These are phyloP conservation scores for Lachancea quebecensis DNA, from an alignment of 805 yeast genomes.

Conservation along the genomic window DNA sequence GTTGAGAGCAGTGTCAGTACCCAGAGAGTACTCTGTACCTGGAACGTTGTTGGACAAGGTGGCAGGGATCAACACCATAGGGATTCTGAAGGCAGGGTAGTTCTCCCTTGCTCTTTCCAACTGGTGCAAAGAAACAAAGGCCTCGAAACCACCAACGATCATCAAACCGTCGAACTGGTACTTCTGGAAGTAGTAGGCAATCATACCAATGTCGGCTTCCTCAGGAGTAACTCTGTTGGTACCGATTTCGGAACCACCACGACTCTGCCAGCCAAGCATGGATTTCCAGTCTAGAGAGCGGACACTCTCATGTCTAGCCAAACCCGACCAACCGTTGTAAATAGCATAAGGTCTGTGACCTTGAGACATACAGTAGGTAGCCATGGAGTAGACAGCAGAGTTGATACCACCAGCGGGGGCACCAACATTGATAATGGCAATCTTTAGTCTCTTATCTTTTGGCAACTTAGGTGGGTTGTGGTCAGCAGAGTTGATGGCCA, in stretches of 20 bases:
- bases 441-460: conserved; percentile 51
- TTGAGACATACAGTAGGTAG: conserved; percentile 75
- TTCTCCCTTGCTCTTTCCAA: conserved; percentile 65
- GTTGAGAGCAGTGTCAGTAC: conserved; percentile 93
- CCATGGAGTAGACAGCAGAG: conserved; percentile 86
- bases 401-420: conserved; percentile 98
- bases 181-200: conserved; percentile 90
- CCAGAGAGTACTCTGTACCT: conserved; percentile 95
- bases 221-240: conserved; percentile 84
- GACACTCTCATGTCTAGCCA: conserved; percentile 82
- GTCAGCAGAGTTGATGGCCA: conserved; percentile 60
- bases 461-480: conserved; percentile 58
- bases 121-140: conserved; percentile 78
- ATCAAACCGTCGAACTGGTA: conserved; percentile 81
- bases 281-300: conserved; percentile 71
- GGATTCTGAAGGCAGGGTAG: conserved; percentile 90
- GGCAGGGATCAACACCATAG: conserved; percentile 89
- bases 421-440: conserved; percentile 88
- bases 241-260: conserved; percentile 96
- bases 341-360: conserved; percentile 92
- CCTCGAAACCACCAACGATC: conserved; percentile 95
- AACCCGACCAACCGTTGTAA: conserved; percentile 88
- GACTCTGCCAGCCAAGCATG: conserved; percentile 78
- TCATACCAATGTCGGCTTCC: conserved; percentile 80
- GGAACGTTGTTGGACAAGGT: conserved; percentile 97